These are phyloP conservation scores for Vanrija humicola DNA, from an alignment of 1,284 basidiomycete genomes.

Conservation along the genomic window DNA sequence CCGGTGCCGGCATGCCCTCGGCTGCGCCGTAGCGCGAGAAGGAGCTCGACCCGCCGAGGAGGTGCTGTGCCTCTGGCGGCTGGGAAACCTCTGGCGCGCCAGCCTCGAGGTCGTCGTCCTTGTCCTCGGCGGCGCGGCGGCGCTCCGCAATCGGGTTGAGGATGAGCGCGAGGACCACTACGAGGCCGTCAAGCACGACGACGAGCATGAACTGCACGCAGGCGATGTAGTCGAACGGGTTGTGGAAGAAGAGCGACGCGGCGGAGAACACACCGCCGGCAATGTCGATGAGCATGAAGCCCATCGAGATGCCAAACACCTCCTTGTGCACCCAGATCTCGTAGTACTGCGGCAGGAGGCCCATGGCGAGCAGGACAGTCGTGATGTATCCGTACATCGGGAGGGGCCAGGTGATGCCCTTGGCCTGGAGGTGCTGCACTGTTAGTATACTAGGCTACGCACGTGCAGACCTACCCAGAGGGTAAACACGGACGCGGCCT, in stretches of 20 bases:
- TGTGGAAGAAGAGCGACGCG: slow-evolving; percentile 66
- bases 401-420: slow-evolving; percentile 54
- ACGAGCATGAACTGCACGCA: slow-evolving; percentile 53
- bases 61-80: too few species aligned
- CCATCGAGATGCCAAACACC: slow-evolving; percentile 67
- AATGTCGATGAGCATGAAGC: slow-evolving; percentile 68
- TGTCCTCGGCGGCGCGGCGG: slow-evolving; percentile 15
- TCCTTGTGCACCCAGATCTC: slow-evolving; percentile 68
- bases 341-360: slow-evolving; percentile 59
- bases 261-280: slow-evolving; percentile 66
- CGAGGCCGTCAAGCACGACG: slow-evolving; percentile 59
- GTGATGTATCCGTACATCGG: slow-evolving; percentile 64
- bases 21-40: too few species aligned
- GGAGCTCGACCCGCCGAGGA: too few species aligned
- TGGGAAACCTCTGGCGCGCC: too few species aligned
- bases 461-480: slow-evolving; percentile 50
- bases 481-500: slow-evolving; percentile 61
- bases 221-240: slow-evolving; percentile 64
- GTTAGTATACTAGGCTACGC: too few species aligned
- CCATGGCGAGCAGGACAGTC: slow-evolving; percentile 60
- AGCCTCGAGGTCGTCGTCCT: too few species aligned
- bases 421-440: slow-evolving; percentile 42
- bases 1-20: too few species aligned
- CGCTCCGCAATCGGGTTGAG: slow-evolving; percentile 57
- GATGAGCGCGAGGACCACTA: slow-evolving; percentile 60